Evolutionary conservation across 768 basidiomycete genomes (phyloP), one percentile per base, ranked within the genome.

Genomic region (Hortiboletus campestris): DNA sequence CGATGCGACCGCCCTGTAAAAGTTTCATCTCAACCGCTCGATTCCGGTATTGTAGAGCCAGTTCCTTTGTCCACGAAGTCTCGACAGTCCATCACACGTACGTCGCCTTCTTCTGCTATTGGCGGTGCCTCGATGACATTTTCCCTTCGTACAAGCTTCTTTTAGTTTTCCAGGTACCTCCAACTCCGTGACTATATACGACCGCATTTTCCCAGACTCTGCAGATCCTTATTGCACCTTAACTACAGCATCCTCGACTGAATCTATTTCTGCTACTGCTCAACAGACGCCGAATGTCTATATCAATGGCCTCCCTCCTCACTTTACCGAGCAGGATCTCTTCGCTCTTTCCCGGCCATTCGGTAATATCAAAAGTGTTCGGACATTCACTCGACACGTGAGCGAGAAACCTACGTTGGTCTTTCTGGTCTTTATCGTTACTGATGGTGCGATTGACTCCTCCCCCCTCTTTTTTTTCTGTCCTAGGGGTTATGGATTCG

Each of bases 281-380:
- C 57, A 65, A 40, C 65, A 62, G 22, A 84, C 88, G 1, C 88
- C 91, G 1, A 93, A 93, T 62, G 87, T 93, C 0, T 93, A 93
- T 67, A 91, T 93, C 74, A 93, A 93, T 64, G 91, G 91, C 13
- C 80, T 94, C 16, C 90, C 89, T 3, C 87, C 90, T 6, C 84
- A 91, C 71, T 92, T 82, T 63, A 84, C 89, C 0, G 91, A 92
- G 64, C 89, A 90, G 56, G 81, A 90, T 57, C 76, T 94, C 40
- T 85, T 84, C 62, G 82, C 82, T 29, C 82, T 94, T 51, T 80
- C 87, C 34, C 72, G 78, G 22, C 85, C 83, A n/a, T 94, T 84
- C 61, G 91, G 91, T 4, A 76, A 75, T 22, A 83, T 94, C 12
- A 72, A 84, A 63, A 92, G 90, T 57, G 91, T 92, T 16, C 74